phyloP scores from a whole-genome alignment of 2,329 filamentous ascomycete species.

The Grosmannia huntii region DNA sequence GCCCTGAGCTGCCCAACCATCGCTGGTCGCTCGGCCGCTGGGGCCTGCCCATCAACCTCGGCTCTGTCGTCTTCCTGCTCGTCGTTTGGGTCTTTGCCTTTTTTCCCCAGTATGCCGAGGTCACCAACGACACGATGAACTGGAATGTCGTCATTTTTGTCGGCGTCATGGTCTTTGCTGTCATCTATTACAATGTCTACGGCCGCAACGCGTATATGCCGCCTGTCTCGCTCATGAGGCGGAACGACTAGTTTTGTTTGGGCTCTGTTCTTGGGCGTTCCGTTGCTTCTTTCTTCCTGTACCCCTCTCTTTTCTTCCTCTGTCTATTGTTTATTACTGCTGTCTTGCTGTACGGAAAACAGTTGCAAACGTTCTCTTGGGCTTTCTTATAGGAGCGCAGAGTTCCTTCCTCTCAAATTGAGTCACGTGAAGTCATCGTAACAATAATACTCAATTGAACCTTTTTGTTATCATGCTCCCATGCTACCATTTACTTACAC shows the following conservation, averaged over 20 bases:
- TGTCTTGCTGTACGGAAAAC: too few species aligned
- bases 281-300: not conserved
- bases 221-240: constrained; percentile 13
- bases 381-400: too few species aligned
- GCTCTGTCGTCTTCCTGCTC: constrained; percentile 29
- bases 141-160: constrained; percentile 34
- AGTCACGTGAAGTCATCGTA: not conserved
- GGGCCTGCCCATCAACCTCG: constrained; percentile 29
- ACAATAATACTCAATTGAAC: too few species aligned
- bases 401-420: not conserved
- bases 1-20: constrained; percentile 23
- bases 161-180: constrained; percentile 24
- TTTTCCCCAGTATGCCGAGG: constrained; percentile 27
- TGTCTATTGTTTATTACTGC: too few species aligned
- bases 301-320: not conserved
- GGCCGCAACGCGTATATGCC: constrained; percentile 15
- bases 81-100: constrained; percentile 35
- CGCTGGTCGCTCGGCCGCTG: constrained; percentile 29
- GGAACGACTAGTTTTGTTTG: constrained; percentile 1
- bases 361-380: too few species aligned
- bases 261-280: not conserved
- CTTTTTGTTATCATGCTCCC: too few species aligned
- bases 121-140: constrained; percentile 31
- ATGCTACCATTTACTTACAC: not conserved
- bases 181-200: constrained; percentile 23